phyloP scores from a whole-genome alignment of 78 protist species.

The Cavenderia fasciculata region DNA sequence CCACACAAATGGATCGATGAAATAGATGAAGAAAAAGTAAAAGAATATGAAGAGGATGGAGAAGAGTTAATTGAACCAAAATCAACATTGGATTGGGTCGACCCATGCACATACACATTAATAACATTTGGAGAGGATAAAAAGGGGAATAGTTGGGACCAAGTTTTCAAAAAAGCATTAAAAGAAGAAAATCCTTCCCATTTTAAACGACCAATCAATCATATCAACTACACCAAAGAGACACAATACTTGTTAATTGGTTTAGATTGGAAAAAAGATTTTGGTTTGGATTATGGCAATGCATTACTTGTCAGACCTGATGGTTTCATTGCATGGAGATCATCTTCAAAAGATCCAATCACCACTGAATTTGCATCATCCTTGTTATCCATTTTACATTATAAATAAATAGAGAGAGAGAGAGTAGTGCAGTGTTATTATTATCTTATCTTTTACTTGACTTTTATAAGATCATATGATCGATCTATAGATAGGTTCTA shows the following conservation, averaged over 20 bases:
- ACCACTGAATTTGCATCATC: no score
- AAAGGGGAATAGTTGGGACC: background rate
- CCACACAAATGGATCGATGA: background rate
- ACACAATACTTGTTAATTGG: no score
- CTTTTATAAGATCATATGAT: no score
- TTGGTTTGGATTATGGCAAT: background rate
- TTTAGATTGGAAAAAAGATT: background rate
- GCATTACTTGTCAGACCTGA: background rate
- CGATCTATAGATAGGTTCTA: no score
- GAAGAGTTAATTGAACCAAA: background rate
- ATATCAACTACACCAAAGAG: background rate
- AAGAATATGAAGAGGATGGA: background rate
- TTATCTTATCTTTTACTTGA: no score
- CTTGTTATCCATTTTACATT: no score
- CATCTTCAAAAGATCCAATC: no score
- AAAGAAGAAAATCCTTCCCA: background rate
- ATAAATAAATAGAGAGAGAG: no score
- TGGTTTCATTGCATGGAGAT: background rate
- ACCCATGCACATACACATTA: background rate
- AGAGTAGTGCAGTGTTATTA: no score
- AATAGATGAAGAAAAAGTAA: background rate
- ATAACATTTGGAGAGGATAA: background rate
- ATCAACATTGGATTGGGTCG: background rate
- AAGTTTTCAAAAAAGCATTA: background rate
- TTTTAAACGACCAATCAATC: background rate